These are phyloP conservation scores for Paecilomyces niveus DNA, from an alignment of 2,329 filamentous ascomycete genomes.

Conservation along the genomic window DNA sequence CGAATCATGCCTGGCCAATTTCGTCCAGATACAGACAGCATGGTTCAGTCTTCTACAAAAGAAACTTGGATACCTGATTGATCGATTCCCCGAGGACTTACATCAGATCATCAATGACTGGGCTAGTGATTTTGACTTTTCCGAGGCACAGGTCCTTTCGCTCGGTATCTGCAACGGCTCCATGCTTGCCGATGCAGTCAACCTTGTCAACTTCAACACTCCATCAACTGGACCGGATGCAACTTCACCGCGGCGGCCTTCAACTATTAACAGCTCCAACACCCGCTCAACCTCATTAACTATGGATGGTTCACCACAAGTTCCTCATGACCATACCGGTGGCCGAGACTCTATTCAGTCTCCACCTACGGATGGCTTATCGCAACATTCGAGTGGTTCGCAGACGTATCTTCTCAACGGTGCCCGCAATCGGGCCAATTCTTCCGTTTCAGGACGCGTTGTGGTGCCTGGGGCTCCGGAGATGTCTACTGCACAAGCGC, in stretches of 20 bases:
- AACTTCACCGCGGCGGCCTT: slow-evolving; percentile 42
- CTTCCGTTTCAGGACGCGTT: slow-evolving; percentile 44
- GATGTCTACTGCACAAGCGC: slow-evolving; percentile 42
- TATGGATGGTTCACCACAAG: slow-evolving; percentile 55
- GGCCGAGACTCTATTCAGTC: slow-evolving; percentile 62
- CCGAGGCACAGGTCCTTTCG: slow-evolving; percentile 63
- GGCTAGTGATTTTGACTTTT: slow-evolving; percentile 67
- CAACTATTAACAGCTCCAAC: slow-evolving; percentile 45
- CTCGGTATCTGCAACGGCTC: slow-evolving; percentile 73
- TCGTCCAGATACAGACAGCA: slow-evolving; percentile 72
- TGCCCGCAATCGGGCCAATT: slow-evolving; percentile 49
- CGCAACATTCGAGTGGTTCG: slow-evolving; percentile 16
- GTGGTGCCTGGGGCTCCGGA: slow-evolving; percentile 49
- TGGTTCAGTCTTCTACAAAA: slow-evolving; percentile 82
- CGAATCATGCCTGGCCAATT: slow-evolving; percentile 72
- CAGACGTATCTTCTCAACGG: slow-evolving; percentile 15
- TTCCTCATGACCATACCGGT: slow-evolving; percentile 60
- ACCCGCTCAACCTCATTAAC: slow-evolving; percentile 55
- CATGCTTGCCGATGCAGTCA: slow-evolving; percentile 50
- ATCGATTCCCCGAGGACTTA: slow-evolving; percentile 60
- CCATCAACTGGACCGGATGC: slow-evolving; percentile 33
- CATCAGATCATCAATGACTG: slow-evolving; percentile 71
- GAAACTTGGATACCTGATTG: slow-evolving; percentile 70
- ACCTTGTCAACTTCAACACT: slow-evolving; percentile 56
- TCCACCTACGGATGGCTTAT: slow-evolving; percentile 38